Evolutionary conservation across 306 rosid genomes (phyloP).

Genomic region (Malus sylvestris): DNA sequence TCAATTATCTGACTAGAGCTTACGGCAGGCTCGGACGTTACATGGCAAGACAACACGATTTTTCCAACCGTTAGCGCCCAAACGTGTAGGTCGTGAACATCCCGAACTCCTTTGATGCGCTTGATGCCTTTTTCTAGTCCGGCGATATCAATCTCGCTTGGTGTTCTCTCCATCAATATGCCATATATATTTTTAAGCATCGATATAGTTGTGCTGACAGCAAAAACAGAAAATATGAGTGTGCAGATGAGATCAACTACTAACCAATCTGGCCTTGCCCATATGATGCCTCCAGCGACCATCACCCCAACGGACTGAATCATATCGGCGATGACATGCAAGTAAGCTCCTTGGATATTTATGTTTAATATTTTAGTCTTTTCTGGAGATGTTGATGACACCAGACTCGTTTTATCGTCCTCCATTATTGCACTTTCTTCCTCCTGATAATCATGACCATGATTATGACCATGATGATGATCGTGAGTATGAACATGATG

Average conservation of each 20-base stretch:
- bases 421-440: conserved; percentile 25
- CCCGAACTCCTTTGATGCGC: conserved; percentile 63
- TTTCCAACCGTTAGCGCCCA: conserved; percentile 85
- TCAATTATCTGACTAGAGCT: conserved; percentile 37
- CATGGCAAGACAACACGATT: conserved; percentile 68
- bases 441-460: conserved; percentile 29
- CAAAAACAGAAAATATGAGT: conserved; percentile 61
- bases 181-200: conserved; percentile 57
- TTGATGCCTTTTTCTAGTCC: conserved; percentile 50
- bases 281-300: conserved; percentile 77
- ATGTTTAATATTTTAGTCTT: conserved; percentile 39
- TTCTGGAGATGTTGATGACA: conserved; percentile 27
- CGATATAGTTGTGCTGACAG: conserved; percentile 55
- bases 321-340: conserved; percentile 84
- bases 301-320: conserved; percentile 93
- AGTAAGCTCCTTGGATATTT: conserved; percentile 86
- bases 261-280: conserved; percentile 72
- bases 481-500: conserved; percentile 7
- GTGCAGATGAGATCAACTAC: conserved; percentile 71
- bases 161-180: conserved; percentile 72
- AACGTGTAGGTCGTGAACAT: conserved; percentile 68
- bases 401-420: conserved; percentile 45
- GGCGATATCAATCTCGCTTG: conserved; percentile 46
- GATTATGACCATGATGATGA: conserved; percentile 22
- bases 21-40: conserved; percentile 45